Conservation (phyloP, 2,329 filamentous ascomycete genomes). For the Xylariaceae sp. region DNA sequence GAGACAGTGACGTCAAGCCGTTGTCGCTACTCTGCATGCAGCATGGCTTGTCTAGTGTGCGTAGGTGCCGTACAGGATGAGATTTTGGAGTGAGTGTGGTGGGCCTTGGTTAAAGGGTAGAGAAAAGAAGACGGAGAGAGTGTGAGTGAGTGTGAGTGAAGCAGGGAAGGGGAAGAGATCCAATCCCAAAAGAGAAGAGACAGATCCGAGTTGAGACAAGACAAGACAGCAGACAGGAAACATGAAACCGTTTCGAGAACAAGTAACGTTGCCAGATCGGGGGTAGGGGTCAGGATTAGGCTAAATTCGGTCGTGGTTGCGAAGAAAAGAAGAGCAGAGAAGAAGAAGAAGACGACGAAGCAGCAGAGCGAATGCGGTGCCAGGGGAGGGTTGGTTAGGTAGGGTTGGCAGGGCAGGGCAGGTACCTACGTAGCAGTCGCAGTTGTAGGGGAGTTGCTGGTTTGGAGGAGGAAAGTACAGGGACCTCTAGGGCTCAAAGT, state of each 20-base stretch:
- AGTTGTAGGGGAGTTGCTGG: too few species aligned
- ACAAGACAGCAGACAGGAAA: neutral
- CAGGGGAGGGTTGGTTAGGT: neutral
- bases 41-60: too few species aligned
- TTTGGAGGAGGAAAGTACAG: too few species aligned
- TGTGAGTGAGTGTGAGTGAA: neutral
- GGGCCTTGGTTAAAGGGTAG: too few species aligned
- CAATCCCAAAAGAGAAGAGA: neutral
- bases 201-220: neutral
- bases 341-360: too few species aligned
- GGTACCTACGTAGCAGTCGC: neutral
- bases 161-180: neutral
- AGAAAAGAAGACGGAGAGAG: too few species aligned
- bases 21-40: neutral
- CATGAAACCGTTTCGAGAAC: neutral
- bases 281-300: neutral
- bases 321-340: neutral
- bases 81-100: neutral
- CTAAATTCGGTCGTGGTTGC: neutral
- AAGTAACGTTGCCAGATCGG: neutral
- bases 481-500: neutral
- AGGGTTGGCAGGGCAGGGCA: neutral
- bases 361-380: too few species aligned
- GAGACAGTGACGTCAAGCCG: neutral
- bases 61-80: neutral